These are phyloP conservation scores for Trametes elegans DNA, from an alignment of 768 basidiomycete genomes.

Conservation along the genomic window DNA sequence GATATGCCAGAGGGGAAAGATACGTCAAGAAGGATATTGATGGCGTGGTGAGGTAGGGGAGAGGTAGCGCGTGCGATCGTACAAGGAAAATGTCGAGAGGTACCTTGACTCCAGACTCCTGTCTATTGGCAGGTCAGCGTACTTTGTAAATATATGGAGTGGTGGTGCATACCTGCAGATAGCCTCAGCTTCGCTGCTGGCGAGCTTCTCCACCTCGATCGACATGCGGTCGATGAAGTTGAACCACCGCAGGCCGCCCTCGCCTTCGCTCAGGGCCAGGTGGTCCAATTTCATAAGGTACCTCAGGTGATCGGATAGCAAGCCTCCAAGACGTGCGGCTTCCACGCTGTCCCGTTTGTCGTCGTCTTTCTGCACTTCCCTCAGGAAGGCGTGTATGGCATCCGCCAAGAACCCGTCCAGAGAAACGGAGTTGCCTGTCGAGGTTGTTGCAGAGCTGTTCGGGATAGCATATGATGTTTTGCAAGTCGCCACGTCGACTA, in stretches of 20 bases:
- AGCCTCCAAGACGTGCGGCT: constrained; percentile 47
- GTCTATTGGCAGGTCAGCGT: not conserved
- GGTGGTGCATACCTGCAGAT: constrained; percentile 44
- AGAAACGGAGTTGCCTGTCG: constrained; percentile 48
- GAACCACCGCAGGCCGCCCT: constrained; percentile 74
- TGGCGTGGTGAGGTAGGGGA: constrained; percentile 69
- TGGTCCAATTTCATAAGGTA: constrained; percentile 75
- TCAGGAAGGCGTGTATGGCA: constrained; percentile 54
- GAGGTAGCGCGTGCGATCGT: constrained; percentile 62
- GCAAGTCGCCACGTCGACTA: constrained; percentile 49
- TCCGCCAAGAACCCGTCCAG: constrained; percentile 63
- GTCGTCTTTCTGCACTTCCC: constrained; percentile 57
- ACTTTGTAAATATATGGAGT: constrained; percentile 35
- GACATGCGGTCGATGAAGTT: constrained; percentile 58
- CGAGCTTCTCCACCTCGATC: constrained; percentile 46
- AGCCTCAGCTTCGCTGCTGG: constrained; percentile 50
- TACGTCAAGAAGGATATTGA: constrained; percentile 72
- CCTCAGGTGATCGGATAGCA: constrained; percentile 53
- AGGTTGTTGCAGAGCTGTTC: constrained; percentile 33
- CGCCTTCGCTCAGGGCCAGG: constrained; percentile 58
- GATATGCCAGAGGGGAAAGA: constrained; percentile 67
- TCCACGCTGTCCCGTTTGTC: constrained; percentile 49
- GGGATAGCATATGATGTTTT: constrained; percentile 74
- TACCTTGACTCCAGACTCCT: constrained; percentile 32
- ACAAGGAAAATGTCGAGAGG: constrained; percentile 73